These are phyloP conservation scores for Gaertneriomyces sp. DNA, from an alignment of 192 early-diverging fungal genomes.

Conservation along the genomic window DNA sequence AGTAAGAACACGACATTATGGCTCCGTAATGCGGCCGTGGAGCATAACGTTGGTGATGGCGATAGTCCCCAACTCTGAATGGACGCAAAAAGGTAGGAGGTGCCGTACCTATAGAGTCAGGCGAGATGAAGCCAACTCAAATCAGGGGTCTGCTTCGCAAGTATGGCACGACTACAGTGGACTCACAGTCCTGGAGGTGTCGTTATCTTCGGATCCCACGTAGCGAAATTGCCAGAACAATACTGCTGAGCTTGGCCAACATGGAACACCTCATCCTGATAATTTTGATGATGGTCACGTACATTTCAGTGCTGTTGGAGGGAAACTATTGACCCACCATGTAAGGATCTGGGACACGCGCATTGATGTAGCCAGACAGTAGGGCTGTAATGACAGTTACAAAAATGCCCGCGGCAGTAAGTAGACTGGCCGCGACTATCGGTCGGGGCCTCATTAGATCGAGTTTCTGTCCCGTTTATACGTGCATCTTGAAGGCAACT, in stretches of 20 bases:
- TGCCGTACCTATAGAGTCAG: slow-evolving; percentile 1
- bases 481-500: too few relatives aligned
- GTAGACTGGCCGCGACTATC: too few relatives aligned
- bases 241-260: slow-evolving; percentile 85
- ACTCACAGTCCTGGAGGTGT: slow-evolving; percentile 95
- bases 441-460: too few relatives aligned
- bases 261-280: slow-evolving; percentile 93
- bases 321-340: slow-evolving; percentile 39
- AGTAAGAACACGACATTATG: slow-evolving; percentile 58
- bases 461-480: too few relatives aligned
- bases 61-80: slow-evolving; percentile 7
- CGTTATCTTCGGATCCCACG: slow-evolving; percentile 91
- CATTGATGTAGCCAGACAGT: too few relatives aligned
- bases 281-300: not conserved
- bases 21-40: slow-evolving; percentile 8
- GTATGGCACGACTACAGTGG: not conserved
- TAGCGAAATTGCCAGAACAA: slow-evolving; percentile 63
- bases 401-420: too few relatives aligned
- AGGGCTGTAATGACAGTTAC: too few relatives aligned
- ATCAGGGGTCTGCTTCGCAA: not conserved
- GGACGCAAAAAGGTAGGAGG: slow-evolving; percentile 10
- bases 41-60: not conserved
- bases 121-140: not conserved
- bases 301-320: not conserved
- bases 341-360: slow-evolving; percentile 31